Evolutionary conservation across 2,329 filamentous ascomycete species (phyloP), one percentile per base, ranked within the genome.

Genomic region (Aspergillus candidus): DNA sequence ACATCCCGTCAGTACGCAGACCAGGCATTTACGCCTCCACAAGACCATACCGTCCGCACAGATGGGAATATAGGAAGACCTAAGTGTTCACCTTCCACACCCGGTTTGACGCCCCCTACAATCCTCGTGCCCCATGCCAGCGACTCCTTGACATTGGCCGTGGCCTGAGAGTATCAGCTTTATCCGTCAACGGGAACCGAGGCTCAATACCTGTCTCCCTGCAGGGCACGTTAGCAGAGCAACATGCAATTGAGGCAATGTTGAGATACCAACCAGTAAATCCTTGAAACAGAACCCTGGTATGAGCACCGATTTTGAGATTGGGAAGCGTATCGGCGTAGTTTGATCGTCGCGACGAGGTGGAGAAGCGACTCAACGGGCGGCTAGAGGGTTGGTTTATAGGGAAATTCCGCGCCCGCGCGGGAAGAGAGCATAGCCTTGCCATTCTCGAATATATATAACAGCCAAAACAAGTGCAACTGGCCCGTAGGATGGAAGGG

Each of bases 51-150:
- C 59, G 75, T 78, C 56, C 75, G 74, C 27, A 90, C 82, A 35
- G 77, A 81, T 1, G 84, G 82, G 14, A 88, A 71, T 1, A 90
- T 75, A 1, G 86, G 86, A 31, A 88, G 70, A 2, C 83, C 84
- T 14, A 90, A 69, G 68, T 90, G 86, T 58, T 86, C 79, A 38
- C 81, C 81, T 45, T 79, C 76, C 38, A 82, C 79, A 3, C 80
- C 81, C 1, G 86, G 86, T 41, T 80, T 87, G 13, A 89, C 84
- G 18, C 86, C 86, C 27, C 86, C 86, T 0, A 91, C 84, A 47
- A 91, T 82, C 32, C 87, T 84, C 32, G 86, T 90, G 11, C 86
- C 86, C 77, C 84, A 91, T 63, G 74, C 79, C 46, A 90, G 69
- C 11, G 84, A 88, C 61, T 89, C 84, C 63, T 79, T 78, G 29